These are phyloP conservation scores for Ophiobolus disseminans DNA, from an alignment of 2,329 filamentous ascomycete genomes.

Conservation along the genomic window DNA sequence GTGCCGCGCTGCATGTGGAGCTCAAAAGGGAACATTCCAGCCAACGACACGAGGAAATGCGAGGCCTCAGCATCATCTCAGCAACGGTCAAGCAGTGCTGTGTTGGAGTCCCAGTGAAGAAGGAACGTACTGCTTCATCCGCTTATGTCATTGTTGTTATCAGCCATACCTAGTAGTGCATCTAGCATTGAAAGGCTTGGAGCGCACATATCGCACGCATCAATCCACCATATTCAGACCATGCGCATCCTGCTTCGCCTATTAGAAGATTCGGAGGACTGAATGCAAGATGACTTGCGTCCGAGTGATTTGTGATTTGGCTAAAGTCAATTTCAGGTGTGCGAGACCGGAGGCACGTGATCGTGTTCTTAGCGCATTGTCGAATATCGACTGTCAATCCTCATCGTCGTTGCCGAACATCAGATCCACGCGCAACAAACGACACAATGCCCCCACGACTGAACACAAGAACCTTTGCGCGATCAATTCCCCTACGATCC, in stretches of 20 bases:
- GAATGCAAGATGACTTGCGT: no score
- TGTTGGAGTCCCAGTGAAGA: neutral
- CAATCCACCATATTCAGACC: no score
- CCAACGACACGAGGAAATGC: neutral
- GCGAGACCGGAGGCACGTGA: constrained; percentile 3
- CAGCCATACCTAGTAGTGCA: no score
- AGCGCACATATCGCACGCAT: no score
- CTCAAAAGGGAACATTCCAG: constrained; percentile 6
- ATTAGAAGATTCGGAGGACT: no score
- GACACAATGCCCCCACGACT: constrained; percentile 49
- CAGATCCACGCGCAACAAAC: constrained; percentile 28
- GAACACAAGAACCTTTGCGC: constrained; percentile 38
- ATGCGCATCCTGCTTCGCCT: no score
- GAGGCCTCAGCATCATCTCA: constrained; percentile 7
- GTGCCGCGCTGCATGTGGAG: constrained; percentile 17
- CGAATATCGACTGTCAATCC: no score
- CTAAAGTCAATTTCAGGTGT: neutral
- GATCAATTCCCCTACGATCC: constrained; percentile 43
- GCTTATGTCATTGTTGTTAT: neutral
- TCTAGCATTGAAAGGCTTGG: no score
- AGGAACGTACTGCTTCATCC: neutral
- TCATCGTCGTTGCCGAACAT: no score
- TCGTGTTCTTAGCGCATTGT: neutral
- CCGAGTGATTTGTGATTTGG: neutral
- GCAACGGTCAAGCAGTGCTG: neutral